Conservation (phyloP, 1,139 yeast species). For the Zygosaccharomyces sapae region DNA sequence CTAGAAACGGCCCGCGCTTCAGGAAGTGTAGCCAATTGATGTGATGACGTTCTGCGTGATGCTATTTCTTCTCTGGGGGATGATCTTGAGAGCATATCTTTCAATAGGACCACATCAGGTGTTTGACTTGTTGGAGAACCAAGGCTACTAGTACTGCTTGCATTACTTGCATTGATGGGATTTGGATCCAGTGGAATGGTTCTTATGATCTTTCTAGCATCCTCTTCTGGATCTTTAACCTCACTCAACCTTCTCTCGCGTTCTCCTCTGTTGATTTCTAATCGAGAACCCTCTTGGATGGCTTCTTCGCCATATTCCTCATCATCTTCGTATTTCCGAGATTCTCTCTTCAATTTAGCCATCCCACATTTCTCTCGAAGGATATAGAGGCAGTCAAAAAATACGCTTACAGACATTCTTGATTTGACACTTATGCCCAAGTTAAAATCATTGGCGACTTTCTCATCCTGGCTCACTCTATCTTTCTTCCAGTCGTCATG, state of each 20-base stretch:
- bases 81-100: slow-evolving; percentile 18
- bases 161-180: slow-evolving; percentile 48
- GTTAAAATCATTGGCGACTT: slow-evolving; percentile 27
- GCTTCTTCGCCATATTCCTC: slow-evolving; percentile 26
- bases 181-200: slow-evolving; percentile 80
- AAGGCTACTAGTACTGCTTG: slow-evolving; percentile 22
- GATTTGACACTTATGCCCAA: slow-evolving; percentile 59
- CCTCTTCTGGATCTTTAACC: slow-evolving; percentile 58
- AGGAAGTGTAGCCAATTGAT: not conserved
- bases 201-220: slow-evolving; percentile 66
- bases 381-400: slow-evolving; percentile 83
- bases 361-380: slow-evolving; percentile 83
- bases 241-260: slow-evolving; percentile 50
- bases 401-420: slow-evolving; percentile 86
- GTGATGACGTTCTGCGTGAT: slow-evolving; percentile 2
- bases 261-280: slow-evolving; percentile 31
- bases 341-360: slow-evolving; percentile 48
- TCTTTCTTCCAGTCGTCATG: slow-evolving; percentile 37
- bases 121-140: slow-evolving; percentile 20
- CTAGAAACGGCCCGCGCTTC: not conserved
- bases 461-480: slow-evolving; percentile 23
- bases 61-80: slow-evolving; percentile 17
- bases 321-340: slow-evolving; percentile 24
- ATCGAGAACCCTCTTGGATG: slow-evolving; percentile 30
- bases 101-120: slow-evolving; percentile 21